Conservation (phyloP, 129 eudicot genomes). For the Flaveria ramosissima region DNA sequence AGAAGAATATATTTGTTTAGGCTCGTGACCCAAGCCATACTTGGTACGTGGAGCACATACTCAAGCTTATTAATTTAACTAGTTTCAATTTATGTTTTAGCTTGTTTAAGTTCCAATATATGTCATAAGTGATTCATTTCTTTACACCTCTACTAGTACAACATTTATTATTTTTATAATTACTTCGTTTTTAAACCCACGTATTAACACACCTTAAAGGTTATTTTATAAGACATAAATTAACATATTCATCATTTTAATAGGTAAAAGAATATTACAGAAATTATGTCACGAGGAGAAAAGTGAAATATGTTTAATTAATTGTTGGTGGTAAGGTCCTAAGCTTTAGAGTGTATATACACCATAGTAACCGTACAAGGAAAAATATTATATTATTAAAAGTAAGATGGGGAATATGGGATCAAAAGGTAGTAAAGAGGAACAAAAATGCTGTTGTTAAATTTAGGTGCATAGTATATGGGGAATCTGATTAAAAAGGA, state of each 20-base stretch:
- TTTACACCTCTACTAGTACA: too few species aligned
- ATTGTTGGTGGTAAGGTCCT: slow-evolving; percentile 1
- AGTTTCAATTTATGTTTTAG: too few species aligned
- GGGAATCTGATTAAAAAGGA: background rate
- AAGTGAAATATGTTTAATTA: background rate
- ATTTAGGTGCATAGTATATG: background rate
- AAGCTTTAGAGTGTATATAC: slow-evolving; percentile 12
- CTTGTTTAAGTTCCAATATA: too few species aligned
- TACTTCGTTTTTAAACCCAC: background rate
- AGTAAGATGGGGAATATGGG: slow-evolving; percentile 6
- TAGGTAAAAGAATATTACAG: background rate
- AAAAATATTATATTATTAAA: background rate
- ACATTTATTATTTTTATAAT: too few species aligned
- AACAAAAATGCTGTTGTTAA: background rate
- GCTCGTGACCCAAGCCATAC: too few species aligned
- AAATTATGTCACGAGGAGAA: background rate
- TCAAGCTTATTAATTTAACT: too few species aligned
- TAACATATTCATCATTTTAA: background rate
- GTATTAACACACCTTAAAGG: background rate
- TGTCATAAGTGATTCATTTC: too few species aligned
- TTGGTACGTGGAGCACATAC: too few species aligned
- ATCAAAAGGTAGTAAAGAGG: background rate
- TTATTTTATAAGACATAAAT: background rate
- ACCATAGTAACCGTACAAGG: background rate
- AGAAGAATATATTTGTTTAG: too few species aligned